Percentiles rank a stretch among this genome's conserved stretches.
phyloP scores from a whole-genome alignment of 2,329 filamentous ascomycete species.

The Colletotrichum spaethianum region DNA sequence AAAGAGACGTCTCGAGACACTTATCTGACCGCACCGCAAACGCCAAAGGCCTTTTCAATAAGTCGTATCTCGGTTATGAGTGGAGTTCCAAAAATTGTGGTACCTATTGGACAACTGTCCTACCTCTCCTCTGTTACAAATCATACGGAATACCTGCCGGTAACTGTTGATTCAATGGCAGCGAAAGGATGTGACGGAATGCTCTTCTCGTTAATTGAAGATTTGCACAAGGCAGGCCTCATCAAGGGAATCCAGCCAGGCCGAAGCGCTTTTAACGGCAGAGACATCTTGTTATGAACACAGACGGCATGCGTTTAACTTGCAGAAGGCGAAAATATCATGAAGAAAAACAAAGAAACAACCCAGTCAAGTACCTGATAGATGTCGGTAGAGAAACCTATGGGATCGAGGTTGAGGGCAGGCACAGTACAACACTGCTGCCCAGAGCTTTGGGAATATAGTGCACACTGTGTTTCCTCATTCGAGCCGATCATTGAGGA shows the following conservation, averaged over 20 bases:
- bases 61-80: conserved; percentile 51
- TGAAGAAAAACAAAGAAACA: too few relatives aligned
- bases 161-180: conserved; percentile 70
- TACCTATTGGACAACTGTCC: conserved; percentile 57
- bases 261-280: conserved; percentile 43
- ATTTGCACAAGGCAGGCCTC: conserved; percentile 64
- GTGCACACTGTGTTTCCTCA: too few relatives aligned
- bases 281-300: conserved; percentile 40
- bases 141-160: conserved; percentile 66
- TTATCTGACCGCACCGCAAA: not conserved
- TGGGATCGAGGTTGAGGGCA: too few relatives aligned
- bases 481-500: too few relatives aligned
- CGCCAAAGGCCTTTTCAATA: conserved; percentile 53
- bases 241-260: conserved; percentile 61
- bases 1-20: conserved; percentile 11
- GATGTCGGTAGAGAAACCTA: too few relatives aligned
- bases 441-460: too few relatives aligned
- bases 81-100: conserved; percentile 56
- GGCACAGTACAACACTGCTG: too few relatives aligned
- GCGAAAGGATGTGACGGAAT: conserved; percentile 73
- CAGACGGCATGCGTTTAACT: too few relatives aligned
- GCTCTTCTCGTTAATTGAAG: conserved; percentile 67
- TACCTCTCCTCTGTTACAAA: conserved; percentile 55
- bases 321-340: too few relatives aligned
- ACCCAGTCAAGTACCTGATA: too few relatives aligned